Percentiles rank a stretch among this genome's conserved stretches.
Conservation (phyloP, 106 monocot genomes). For the Hemerocallis citrina region DNA sequence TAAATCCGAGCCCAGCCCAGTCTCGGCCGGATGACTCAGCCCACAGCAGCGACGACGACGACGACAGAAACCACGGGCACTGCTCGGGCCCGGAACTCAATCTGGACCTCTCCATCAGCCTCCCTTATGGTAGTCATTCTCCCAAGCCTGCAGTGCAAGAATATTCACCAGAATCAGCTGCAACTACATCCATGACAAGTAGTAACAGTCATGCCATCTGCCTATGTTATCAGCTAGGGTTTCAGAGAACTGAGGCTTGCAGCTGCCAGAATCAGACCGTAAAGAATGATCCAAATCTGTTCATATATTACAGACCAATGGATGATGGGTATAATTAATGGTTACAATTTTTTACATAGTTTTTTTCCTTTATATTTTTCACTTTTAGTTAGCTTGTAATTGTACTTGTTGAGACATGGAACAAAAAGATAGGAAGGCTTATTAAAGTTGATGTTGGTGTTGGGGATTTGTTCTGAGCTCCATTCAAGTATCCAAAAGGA, state of each 20-base stretch:
- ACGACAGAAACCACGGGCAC: too few relatives aligned
- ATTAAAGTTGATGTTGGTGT: too few relatives aligned
- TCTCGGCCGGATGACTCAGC: constrained; percentile 14
- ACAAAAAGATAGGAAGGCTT: too few relatives aligned
- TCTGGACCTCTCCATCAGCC: constrained; percentile 6
- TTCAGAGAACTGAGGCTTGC: background rate
- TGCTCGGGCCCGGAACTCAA: constrained; percentile 13
- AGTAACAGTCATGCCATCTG: background rate
- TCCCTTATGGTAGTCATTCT: background rate
- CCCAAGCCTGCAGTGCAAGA: background rate
- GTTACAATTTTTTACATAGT: background rate
- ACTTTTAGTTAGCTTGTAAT: too few relatives aligned
- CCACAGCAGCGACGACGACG: constrained; percentile 13
- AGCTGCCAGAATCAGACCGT: background rate
- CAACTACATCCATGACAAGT: background rate
- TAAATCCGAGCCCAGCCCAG: background rate
- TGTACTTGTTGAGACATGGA: too few relatives aligned
- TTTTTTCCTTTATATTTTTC: too few relatives aligned
- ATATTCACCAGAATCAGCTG: background rate
- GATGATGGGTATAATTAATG: background rate
- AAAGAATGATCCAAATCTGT: background rate
- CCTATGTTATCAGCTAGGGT: constrained; percentile 10
- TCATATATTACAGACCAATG: background rate
- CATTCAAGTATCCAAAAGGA: too few relatives aligned
- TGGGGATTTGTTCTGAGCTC: too few relatives aligned